Evolutionary conservation across 2,329 filamentous ascomycete species (phyloP), one percentile per base, ranked within the genome.

Genomic region (Blastomyces silverae): DNA sequence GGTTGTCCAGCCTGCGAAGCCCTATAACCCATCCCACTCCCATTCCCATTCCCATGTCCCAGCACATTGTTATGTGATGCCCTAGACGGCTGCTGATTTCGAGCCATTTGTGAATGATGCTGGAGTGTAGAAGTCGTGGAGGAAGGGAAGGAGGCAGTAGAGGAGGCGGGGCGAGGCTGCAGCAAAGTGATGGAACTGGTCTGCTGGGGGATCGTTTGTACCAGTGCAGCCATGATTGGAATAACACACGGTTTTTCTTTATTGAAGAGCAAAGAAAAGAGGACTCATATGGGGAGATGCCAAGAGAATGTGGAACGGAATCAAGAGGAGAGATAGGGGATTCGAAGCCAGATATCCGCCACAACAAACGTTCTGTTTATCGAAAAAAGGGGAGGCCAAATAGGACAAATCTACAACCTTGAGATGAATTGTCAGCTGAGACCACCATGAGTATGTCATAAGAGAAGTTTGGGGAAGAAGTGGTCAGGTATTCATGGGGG

Each of bases 121-220:
- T 82, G 73, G 80, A 80, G 67, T 61, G 74, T 71, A 52, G 71
- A 69, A 44, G 71, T 69, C 60, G 76, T 73, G 52, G 73, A 67
- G 15, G 73, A 70, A 37, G 74, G 65, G 25, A 70, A 69, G 63
- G 72, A 68, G 66, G 88, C 85, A 70, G 84, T 84, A 72, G 82
- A 84, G 64, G 84, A 84, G 64, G 83, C 83, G 67, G 88, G 85
- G 75, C 88, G 85, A 71, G 87, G 84, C 77, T 91, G 89, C 73
- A 92, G 86, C 84, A 92, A 89, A 69, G 87, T 87, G 72, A 87
- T 83, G 70, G 89, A 87, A 77, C 83, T 83, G 73, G 87, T 86
- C 78, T 91, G 88, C 79, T 90, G 88, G 73, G 89, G 85, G 75
- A 89, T 90, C 67, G 88, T 86, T 80, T 93, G 90, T 74, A 92